Base-by-base conservation (phyloP, 306 rosid species). In the Quercus alba region DNA sequence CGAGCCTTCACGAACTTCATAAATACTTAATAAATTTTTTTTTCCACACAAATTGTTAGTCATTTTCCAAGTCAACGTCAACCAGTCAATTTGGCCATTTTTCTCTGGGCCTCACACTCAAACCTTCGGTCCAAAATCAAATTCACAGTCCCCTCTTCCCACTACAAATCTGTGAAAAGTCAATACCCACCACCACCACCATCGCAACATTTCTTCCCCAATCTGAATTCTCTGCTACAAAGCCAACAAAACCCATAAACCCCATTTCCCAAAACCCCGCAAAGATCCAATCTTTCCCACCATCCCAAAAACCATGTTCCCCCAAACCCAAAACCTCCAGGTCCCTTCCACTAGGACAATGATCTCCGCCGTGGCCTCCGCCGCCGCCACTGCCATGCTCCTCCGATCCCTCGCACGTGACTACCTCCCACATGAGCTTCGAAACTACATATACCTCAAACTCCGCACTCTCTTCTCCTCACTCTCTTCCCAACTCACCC, bases 401-500 rank as follows among this genome's bases (percentile, higher is more conserved):
- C 3, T 82, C 78, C 78, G 85, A 0, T 82, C 81, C 25, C 18
- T 77, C 5, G 67, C 72, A 6, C 69, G 75, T 5, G 85, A 82
- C 74, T 77, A 66, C 69, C 35, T 72, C 2, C 85, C 85, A 12
- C 26, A 1, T 0, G 85, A 77, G 71, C 58, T 82, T 52, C 78
- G 25, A 41, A 23, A 8, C 35, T 77, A 49, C 12, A 5, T 81
- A 28, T 31, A 28, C 56, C 33, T 13, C n/a, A 82, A 72, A 20
- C 23, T 77, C 44, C 33, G 41, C 4, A 30, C 44, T 38, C 15
- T 73, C 46, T 18, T 63, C 26, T 26, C 30, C 28, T 62, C 70
- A 5, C 17, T 82, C 74, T 82, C 78, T 33, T 77, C 81, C 25
- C 81, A 72, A n/a, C 70, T 82, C 66, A 77, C 78, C 26, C 20